Evolutionary conservation across 2,329 filamentous ascomycete genomes (phyloP).

Genomic region (Venturia aucupariae): DNA sequence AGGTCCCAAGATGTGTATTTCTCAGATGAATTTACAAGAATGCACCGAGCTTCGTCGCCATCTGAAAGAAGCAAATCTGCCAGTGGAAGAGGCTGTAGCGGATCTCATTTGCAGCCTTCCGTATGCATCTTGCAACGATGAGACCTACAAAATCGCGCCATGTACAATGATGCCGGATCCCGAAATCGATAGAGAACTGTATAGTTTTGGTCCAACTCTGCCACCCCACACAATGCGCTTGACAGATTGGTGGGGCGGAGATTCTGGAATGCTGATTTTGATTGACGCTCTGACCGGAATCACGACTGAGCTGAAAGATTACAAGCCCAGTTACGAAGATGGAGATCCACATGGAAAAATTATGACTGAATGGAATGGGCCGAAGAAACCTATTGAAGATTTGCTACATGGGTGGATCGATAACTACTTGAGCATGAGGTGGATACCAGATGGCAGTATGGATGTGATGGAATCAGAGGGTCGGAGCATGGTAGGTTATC

Average conservation of each 20-base stretch:
- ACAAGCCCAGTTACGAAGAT: not conserved
- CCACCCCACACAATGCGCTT: not conserved
- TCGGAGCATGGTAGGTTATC: not conserved
- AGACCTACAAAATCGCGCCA: not conserved
- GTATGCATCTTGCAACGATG: not conserved
- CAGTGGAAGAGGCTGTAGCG: not conserved
- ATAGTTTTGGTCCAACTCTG: not conserved
- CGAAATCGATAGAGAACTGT: not conserved
- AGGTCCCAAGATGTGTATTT: not conserved
- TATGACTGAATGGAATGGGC: constrained; percentile 4
- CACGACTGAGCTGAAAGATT: not conserved
- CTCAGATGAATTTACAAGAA: not conserved
- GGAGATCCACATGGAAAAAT: constrained; percentile 3
- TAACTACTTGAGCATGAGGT: not conserved
- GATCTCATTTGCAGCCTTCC: not conserved
- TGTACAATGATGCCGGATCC: constrained; percentile 3
- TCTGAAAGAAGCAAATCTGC: not conserved
- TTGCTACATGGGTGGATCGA: not conserved
- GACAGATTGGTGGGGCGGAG: not conserved
- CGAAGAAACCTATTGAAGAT: not conserved
- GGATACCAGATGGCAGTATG: constrained; percentile 5
- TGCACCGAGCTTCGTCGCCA: not conserved
- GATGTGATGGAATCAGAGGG: not conserved
- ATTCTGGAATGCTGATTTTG: constrained; percentile 4
- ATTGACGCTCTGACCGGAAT: not conserved